Evolutionary conservation across 2,329 filamentous ascomycete genomes (phyloP).

Genomic region (Orbilia blumenaviensis): DNA sequence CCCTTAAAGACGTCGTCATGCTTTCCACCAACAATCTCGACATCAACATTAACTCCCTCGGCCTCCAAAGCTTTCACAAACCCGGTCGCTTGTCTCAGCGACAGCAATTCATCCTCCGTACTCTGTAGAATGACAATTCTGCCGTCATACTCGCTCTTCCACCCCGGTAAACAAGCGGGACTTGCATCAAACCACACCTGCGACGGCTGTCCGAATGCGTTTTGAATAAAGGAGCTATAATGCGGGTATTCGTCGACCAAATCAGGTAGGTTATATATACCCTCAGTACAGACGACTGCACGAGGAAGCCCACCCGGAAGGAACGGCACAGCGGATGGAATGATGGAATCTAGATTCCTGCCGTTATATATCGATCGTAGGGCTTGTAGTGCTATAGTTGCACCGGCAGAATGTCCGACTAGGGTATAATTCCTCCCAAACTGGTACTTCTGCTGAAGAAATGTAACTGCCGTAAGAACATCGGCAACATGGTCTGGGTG

Average conservation of each 20-base stretch:
- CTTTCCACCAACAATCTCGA: conserved; percentile 63
- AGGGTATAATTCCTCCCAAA: conserved; percentile 66
- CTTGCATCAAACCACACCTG: conserved; percentile 66
- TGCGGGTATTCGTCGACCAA: conserved; percentile 64
- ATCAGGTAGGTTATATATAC: conserved; percentile 72
- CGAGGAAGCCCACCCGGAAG: conserved; percentile 62
- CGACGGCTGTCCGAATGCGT: conserved; percentile 69
- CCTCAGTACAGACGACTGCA: conserved; percentile 70
- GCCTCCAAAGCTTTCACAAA: conserved; percentile 66
- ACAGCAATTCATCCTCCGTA: conserved; percentile 64
- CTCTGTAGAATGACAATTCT: conserved; percentile 64
- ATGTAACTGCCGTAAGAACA: conserved; percentile 66
- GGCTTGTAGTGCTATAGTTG: conserved; percentile 72
- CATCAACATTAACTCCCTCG: conserved; percentile 61
- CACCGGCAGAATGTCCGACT: conserved; percentile 72
- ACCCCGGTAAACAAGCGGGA: conserved; percentile 62
- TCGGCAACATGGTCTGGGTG: conserved; percentile 73
- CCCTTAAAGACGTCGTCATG: conserved; percentile 73
- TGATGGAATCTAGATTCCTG: conserved; percentile 49
- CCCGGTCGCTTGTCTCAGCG: conserved; percentile 68
- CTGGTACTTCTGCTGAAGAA: conserved; percentile 64
- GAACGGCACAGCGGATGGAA: conserved; percentile 51
- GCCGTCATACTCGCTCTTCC: conserved; percentile 58
- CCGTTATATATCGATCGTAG: conserved; percentile 61
- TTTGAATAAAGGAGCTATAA: conserved; percentile 69